These are phyloP conservation scores for Hygrocybe punicea DNA, from an alignment of 768 basidiomycete genomes.

Conservation along the genomic window DNA sequence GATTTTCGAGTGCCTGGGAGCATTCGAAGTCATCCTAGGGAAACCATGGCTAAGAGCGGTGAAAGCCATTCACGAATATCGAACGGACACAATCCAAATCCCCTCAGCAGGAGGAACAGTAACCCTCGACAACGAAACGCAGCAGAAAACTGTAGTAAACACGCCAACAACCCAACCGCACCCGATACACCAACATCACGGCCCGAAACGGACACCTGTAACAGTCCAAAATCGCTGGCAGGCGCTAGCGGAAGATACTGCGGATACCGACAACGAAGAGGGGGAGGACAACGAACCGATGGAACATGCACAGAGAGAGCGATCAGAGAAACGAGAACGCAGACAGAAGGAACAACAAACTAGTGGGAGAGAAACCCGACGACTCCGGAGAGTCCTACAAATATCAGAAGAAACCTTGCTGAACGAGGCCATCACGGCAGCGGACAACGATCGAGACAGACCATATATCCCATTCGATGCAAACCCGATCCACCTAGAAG, in stretches of 20 bases:
- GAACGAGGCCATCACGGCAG: neutral
- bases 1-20: neutral
- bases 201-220: no score
- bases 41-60: neutral
- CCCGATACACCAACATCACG: no score
- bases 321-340: slow-evolving; percentile 23
- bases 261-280: no score
- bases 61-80: neutral
- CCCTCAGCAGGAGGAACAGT: neutral
- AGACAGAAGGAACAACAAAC: neutral
- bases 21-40: neutral
- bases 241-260: no score
- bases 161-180: no score
- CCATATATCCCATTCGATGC: neutral
- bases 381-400: neutral
- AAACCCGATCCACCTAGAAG: neutral
- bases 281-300: no score
- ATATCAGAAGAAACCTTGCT: neutral
- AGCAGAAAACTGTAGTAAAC: no score
- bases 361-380: neutral
- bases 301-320: slow-evolving; percentile 9
- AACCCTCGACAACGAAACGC: neutral
- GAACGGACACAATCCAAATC: neutral
- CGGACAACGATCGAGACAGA: neutral
- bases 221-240: no score